Percentiles rank a stretch among this genome's conserved stretches.
These are phyloP conservation scores for Leccinum broughii DNA, from an alignment of 768 basidiomycete species.

Conservation along the genomic window DNA sequence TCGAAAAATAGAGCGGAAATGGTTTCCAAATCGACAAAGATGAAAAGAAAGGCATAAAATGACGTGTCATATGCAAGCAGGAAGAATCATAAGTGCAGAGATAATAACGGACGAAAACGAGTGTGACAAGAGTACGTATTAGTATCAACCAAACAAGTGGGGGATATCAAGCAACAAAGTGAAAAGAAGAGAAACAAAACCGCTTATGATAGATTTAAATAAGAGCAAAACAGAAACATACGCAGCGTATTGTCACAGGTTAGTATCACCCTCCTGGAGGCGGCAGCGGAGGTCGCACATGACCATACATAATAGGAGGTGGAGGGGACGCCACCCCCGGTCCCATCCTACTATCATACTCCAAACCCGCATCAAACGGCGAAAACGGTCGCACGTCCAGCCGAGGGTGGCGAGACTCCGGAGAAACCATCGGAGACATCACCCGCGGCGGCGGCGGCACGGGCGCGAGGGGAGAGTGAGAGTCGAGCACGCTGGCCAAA, in stretches of 20 bases:
- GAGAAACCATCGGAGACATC: slow-evolving; percentile 4
- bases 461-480: slow-evolving; percentile 24
- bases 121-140: not conserved
- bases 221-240: not conserved
- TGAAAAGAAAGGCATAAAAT: not conserved
- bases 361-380: slow-evolving; percentile 42
- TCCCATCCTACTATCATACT: slow-evolving; percentile 11
- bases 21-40: not conserved
- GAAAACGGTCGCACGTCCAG: slow-evolving; percentile 49
- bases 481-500: slow-evolving; percentile 35
- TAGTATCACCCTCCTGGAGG: slow-evolving; percentile 18
- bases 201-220: not conserved
- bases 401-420: slow-evolving; percentile 4
- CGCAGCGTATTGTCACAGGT: not conserved
- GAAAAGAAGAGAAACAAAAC: not conserved
- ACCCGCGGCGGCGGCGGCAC: slow-evolving; percentile 11
- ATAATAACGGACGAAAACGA: not conserved
- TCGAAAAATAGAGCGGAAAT: not conserved
- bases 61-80: not conserved
- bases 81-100: not conserved
- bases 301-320: slow-evolving; percentile 3
- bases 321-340: slow-evolving; percentile 5
- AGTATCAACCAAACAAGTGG: not conserved
- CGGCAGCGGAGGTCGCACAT: slow-evolving; percentile 8
- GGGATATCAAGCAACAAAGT: not conserved